A percentile compares a stretch with the other conserved stretches of the same genome.
phyloP scores from a whole-genome alignment of 225 moss, liverwort and hornwort genomes.

The Pseudisothecium myosuroides region DNA sequence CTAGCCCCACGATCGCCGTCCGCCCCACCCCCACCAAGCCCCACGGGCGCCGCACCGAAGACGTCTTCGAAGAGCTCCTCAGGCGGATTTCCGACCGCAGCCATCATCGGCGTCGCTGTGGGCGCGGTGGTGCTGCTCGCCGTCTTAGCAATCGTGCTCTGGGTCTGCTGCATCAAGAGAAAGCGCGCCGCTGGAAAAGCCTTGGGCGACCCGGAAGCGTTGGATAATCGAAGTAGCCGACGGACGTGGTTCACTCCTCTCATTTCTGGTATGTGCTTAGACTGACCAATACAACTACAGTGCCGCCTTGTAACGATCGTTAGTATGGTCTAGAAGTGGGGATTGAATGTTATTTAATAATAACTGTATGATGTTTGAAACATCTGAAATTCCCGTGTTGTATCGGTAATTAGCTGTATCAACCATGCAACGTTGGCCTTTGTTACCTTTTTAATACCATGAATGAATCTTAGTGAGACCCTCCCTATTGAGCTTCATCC shows the following conservation, averaged over 20 bases:
- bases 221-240: slow-evolving; percentile 22
- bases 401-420: background rate
- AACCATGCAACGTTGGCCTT: background rate
- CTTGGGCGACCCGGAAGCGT: slow-evolving; percentile 8
- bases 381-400: background rate
- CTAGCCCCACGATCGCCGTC: background rate
- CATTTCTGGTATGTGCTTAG: slow-evolving; percentile 19
- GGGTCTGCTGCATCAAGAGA: slow-evolving; percentile 26
- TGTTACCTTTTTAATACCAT: background rate
- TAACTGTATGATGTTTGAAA: background rate
- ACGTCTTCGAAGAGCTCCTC: background rate
- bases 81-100: background rate
- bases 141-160: slow-evolving; percentile 1
- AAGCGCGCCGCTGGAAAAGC: slow-evolving; percentile 9
- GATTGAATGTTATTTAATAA: background rate
- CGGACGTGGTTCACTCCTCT: slow-evolving; percentile 61
- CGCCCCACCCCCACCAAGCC: background rate
- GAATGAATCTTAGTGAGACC: background rate
- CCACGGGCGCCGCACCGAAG: background rate
- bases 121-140: slow-evolving; percentile 11
- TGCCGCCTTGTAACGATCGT: background rate
- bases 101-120: slow-evolving; percentile 30
- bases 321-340: background rate
- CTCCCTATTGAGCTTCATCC: background rate
- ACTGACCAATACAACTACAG: background rate